phyloP scores from a whole-genome alignment of 257 asterid species.

The Capsicum chinense region DNA sequence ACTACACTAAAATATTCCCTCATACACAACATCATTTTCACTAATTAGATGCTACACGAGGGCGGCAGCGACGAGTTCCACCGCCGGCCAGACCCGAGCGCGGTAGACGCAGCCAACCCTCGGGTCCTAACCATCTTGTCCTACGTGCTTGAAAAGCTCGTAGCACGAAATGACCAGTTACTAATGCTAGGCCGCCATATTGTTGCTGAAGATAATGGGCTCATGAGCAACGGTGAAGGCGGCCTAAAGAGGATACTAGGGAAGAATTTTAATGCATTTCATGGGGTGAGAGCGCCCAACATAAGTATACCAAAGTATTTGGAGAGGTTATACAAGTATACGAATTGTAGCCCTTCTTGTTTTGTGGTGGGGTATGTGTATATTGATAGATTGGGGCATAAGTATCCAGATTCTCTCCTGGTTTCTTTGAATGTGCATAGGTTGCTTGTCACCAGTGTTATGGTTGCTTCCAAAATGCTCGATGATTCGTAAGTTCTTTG shows the following conservation, averaged over 20 bases:
- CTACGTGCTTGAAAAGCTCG: constrained; percentile 70
- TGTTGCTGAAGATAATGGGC: neutral
- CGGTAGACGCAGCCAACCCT: constrained; percentile 52
- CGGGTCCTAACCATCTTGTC: constrained; percentile 72
- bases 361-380: constrained; percentile 85
- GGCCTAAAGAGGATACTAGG: constrained; percentile 13
- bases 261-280: constrained; percentile 59
- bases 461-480: constrained; percentile 91
- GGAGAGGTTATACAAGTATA: constrained; percentile 85
- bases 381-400: constrained; percentile 74
- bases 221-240: neutral
- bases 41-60: constrained; percentile 55
- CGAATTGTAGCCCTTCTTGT: constrained; percentile 81
- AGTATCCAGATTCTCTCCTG: constrained; percentile 71
- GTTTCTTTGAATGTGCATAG: constrained; percentile 84
- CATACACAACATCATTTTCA: neutral
- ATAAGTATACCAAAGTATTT: constrained; percentile 70
- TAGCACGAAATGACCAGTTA: constrained; percentile 66
- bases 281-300: constrained; percentile 71
- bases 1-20: neutral
- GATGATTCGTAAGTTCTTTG: constrained; percentile 68
- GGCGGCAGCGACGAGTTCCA: constrained; percentile 43
- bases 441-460: constrained; percentile 66
- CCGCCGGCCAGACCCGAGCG: constrained; percentile 49
- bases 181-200: constrained; percentile 30